Conservation (phyloP, 495 filamentous ascomycete species). For the Lasiosphaeria miniovina region DNA sequence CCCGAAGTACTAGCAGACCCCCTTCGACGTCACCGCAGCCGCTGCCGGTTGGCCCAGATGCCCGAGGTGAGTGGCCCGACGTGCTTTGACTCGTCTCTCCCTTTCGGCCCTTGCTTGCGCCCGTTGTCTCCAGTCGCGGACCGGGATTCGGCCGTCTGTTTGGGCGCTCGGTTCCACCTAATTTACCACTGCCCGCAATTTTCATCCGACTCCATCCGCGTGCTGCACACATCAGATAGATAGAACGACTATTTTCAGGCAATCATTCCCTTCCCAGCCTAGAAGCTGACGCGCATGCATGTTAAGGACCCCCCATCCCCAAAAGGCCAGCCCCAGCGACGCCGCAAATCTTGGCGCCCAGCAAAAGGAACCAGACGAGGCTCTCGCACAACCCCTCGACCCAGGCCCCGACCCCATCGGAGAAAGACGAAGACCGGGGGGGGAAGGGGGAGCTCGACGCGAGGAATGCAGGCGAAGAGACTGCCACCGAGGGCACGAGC, state of each 20-base stretch:
- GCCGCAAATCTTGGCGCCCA: constrained; percentile 10
- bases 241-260: background rate
- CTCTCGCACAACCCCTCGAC: constrained; percentile 19
- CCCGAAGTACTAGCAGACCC: background rate
- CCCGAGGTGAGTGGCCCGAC: no score
- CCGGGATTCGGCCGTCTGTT: no score
- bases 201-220: no score
- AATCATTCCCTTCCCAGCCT: background rate
- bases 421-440: constrained; percentile 18
- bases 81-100: no score
- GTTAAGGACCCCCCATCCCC: constrained; percentile 6
- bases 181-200: no score
- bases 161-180: no score
- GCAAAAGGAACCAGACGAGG: constrained; percentile 6
- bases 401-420: constrained; percentile 4
- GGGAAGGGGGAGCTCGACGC: constrained; percentile 9
- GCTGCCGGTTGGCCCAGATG: no score
- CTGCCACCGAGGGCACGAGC: constrained; percentile 8
- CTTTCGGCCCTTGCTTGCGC: no score
- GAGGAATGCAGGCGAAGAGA: constrained; percentile 22
- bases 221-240: no score
- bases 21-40: background rate
- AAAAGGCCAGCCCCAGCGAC: constrained; percentile 15
- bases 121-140: no score
- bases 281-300: constrained; percentile 17